phyloP scores from a whole-genome alignment of 2,329 filamentous ascomycete genomes.

The Neophaeococcomyces mojaviensis region DNA sequence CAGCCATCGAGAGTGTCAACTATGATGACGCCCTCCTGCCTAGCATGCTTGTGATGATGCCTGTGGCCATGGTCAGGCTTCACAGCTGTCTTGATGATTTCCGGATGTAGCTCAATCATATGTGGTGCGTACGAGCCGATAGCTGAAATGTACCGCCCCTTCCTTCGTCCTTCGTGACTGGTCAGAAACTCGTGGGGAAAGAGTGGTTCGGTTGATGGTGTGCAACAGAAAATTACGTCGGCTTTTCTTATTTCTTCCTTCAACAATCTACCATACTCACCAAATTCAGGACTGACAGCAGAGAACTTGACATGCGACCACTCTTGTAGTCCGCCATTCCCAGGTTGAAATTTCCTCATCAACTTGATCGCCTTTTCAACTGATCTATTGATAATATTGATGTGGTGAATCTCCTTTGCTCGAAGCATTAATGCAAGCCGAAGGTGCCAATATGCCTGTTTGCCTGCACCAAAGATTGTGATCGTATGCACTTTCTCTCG shows the following conservation, averaged over 20 bases:
- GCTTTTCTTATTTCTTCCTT: conserved; percentile 61
- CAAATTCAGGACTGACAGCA: conserved; percentile 62
- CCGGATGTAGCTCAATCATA: conserved; percentile 78
- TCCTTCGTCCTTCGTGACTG: conserved; percentile 41
- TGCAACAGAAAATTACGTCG: conserved; percentile 84
- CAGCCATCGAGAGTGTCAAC: conserved; percentile 69
- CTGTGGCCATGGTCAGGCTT: conserved; percentile 29
- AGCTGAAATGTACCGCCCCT: conserved; percentile 37
- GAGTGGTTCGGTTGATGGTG: conserved; percentile 63
- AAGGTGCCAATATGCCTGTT: conserved; percentile 92
- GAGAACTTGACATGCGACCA: conserved; percentile 61
- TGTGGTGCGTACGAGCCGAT: conserved; percentile 52
- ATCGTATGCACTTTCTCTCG: conserved; percentile 67
- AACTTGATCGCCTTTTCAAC: conserved; percentile 40
- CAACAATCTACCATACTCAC: conserved; percentile 59
- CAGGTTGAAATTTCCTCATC: conserved; percentile 46
- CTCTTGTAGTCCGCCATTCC: conserved; percentile 43
- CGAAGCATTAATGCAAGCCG: conserved; percentile 67
- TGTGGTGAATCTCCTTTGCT: conserved; percentile 60
- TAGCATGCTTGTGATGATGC: conserved; percentile 42
- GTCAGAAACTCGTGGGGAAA: conserved; percentile 71
- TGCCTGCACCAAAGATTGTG: conserved; percentile 78
- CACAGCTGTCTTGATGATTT: conserved; percentile 61
- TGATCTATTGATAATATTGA: conserved; percentile 73
- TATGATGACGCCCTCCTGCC: conserved; percentile 53